Conservation (phyloP, 208 protist species). For the Trypanosomatidae sp. region DNA sequence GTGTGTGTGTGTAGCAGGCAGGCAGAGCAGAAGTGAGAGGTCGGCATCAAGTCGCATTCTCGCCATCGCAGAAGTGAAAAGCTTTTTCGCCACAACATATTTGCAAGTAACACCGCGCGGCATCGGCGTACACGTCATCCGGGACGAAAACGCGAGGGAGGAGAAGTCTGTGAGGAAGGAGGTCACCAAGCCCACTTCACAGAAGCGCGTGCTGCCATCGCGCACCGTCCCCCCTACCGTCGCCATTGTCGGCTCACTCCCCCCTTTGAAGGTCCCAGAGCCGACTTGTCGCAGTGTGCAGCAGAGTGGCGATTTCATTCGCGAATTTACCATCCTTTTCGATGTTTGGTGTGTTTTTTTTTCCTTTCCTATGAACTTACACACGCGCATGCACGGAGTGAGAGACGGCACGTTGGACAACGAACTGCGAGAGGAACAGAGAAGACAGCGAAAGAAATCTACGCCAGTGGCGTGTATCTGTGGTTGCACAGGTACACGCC, state of each 20-base stretch:
- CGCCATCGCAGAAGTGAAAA: background rate
- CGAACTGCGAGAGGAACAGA: background rate
- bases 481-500: background rate
- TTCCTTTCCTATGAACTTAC: background rate
- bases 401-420: background rate
- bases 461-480: background rate
- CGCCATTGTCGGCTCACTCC: background rate
- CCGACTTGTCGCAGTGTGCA: background rate
- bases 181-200: background rate
- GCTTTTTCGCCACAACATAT: background rate
- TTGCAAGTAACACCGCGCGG: background rate
- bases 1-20: background rate
- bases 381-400: background rate
- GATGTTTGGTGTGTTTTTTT: background rate
- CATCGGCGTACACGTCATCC: background rate
- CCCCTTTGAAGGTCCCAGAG: background rate
- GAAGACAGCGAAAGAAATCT: background rate
- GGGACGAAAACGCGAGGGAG: background rate
- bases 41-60: background rate
- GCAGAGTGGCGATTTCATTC: background rate
- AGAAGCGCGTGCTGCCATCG: background rate
- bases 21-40: background rate
- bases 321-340: background rate
- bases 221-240: background rate
- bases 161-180: background rate